A percentile compares a stretch with the other conserved stretches of the same genome.
These are phyloP conservation scores for Ogataea paraovalis DNA, from an alignment of 805 yeast genomes.

Conservation along the genomic window DNA sequence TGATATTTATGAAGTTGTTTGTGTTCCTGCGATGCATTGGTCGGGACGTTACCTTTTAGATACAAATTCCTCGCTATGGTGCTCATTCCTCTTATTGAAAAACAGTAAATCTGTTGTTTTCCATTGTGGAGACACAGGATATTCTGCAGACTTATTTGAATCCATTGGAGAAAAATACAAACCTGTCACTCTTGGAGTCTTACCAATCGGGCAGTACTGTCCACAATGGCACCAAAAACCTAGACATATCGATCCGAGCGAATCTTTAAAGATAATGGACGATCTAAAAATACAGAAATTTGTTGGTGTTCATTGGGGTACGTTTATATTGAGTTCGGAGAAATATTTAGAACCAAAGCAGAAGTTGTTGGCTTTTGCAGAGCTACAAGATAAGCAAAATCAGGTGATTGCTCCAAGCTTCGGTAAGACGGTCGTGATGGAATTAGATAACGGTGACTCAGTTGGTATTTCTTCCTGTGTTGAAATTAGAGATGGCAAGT, in stretches of 20 bases:
- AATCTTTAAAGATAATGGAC: constrained; percentile 62
- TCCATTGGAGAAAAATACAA: constrained; percentile 66
- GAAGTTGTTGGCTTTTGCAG: constrained; percentile 49
- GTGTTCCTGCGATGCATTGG: constrained; percentile 98
- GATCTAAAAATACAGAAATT: constrained; percentile 59
- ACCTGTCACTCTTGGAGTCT: constrained; percentile 58
- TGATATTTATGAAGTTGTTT: constrained; percentile 70
- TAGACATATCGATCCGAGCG: constrained; percentile 80
- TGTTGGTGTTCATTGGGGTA: constrained; percentile 96
- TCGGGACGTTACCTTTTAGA: constrained; percentile 82
- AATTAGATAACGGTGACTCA: constrained; percentile 27
- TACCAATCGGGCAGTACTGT: constrained; percentile 94
- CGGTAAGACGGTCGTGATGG: constrained; percentile 65
- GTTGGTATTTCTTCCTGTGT: constrained; percentile 10
- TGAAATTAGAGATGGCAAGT: constrained; percentile 13
- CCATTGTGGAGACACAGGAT: constrained; percentile 97
- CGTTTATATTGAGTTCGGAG: constrained; percentile 85
- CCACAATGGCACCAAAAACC: constrained; percentile 94
- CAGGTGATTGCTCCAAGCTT: constrained; percentile 63
- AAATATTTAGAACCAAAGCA: constrained; percentile 80
- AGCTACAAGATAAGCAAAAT: constrained; percentile 30
- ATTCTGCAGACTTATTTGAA: constrained; percentile 65
- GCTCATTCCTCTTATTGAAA: constrained; percentile 70
- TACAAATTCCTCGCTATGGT: constrained; percentile 81
- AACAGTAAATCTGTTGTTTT: constrained; percentile 69